Conservation (phyloP, 2,329 filamentous ascomycete species). For the Fusarium sp. region DNA sequence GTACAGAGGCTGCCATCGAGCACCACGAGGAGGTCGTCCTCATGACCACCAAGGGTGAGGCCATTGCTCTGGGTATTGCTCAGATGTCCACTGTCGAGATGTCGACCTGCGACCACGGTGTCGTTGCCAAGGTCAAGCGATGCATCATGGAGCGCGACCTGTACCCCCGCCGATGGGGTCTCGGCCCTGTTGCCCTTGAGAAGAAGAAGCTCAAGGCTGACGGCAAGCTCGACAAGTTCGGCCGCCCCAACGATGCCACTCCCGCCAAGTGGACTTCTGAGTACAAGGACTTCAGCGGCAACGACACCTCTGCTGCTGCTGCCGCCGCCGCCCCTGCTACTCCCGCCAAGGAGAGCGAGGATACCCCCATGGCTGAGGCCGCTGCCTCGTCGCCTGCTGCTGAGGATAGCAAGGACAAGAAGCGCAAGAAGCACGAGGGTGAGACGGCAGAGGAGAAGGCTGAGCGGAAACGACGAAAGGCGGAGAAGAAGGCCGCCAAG, state of each 20-base stretch:
- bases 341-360: slow-evolving; percentile 53
- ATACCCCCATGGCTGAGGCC: slow-evolving; percentile 51
- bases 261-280: slow-evolving; percentile 92
- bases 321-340: slow-evolving; percentile 57
- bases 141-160: slow-evolving; percentile 99
- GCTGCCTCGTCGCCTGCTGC: slow-evolving; percentile 54
- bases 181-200: slow-evolving; percentile 91
- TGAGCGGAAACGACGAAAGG: slow-evolving; percentile 70
- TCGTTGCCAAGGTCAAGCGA: slow-evolving; percentile 98
- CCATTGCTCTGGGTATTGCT: slow-evolving; percentile 94
- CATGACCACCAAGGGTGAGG: slow-evolving; percentile 99
- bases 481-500: slow-evolving; percentile 70
- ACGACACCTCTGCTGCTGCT: slow-evolving; percentile 58
- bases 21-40: slow-evolving; percentile 96
- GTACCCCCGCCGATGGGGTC: slow-evolving; percentile 96
- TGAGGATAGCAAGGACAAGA: slow-evolving; percentile 70
- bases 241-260: slow-evolving; percentile 90
- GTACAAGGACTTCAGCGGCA: slow-evolving; percentile 89
- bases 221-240: slow-evolving; percentile 98
- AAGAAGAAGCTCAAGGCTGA: slow-evolving; percentile 99
- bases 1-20: slow-evolving; percentile 85
- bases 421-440: slow-evolving; percentile 85
- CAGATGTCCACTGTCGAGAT: slow-evolving; percentile 99
- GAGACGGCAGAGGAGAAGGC: slow-evolving; percentile 78
- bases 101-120: slow-evolving; percentile 95